Percentiles rank a stretch among this genome's conserved stretches.
These are phyloP conservation scores for Pyrenochaeta sp. DNA, from an alignment of 2,329 filamentous ascomycete species.

Conservation along the genomic window DNA sequence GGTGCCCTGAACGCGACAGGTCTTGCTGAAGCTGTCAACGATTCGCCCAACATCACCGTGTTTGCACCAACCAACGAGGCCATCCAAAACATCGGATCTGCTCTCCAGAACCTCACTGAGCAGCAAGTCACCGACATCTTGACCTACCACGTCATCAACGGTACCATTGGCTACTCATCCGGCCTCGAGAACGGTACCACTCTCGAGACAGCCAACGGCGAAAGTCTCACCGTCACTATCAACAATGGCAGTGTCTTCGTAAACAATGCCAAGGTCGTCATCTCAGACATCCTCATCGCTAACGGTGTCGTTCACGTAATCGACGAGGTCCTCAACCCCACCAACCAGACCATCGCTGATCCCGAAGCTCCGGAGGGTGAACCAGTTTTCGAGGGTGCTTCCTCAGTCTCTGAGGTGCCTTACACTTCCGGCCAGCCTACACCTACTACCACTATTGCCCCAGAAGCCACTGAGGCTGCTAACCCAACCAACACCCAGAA, in stretches of 20 bases:
- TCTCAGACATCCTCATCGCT: conserved; percentile 52
- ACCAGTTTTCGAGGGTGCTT: conserved; percentile 62
- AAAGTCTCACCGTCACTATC: conserved; percentile 51
- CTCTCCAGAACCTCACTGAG: conserved; percentile 56
- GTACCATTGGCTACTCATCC: conserved; percentile 62
- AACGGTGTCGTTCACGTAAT: conserved; percentile 60
- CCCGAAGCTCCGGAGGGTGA: conserved; percentile 55
- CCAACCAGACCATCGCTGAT: conserved; percentile 56
- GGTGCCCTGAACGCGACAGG: conserved; percentile 51
- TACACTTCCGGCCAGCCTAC: conserved; percentile 64
- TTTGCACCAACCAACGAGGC: conserved; percentile 70
- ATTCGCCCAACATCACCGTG: conserved; percentile 63
- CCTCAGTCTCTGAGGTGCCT: conserved; percentile 56
- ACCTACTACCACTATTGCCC: conserved; percentile 52
- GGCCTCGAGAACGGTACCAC: conserved; percentile 51
- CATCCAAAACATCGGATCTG: conserved; percentile 64
- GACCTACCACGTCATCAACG: conserved; percentile 69
- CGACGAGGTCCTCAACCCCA: conserved; percentile 65
- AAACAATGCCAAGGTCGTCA: conserved; percentile 53
- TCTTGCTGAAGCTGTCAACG: conserved; percentile 52
- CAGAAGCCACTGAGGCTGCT: conserved; percentile 37
- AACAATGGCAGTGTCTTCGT: conserved; percentile 49
- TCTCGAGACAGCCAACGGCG: conserved; percentile 48
- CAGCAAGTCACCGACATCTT: conserved; percentile 62
- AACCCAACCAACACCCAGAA: conserved; percentile 30